Evolutionary conservation across 2,329 filamentous ascomycete genomes (phyloP), one percentile per base, ranked within the genome.

Genomic region (Fusarium chuoi): DNA sequence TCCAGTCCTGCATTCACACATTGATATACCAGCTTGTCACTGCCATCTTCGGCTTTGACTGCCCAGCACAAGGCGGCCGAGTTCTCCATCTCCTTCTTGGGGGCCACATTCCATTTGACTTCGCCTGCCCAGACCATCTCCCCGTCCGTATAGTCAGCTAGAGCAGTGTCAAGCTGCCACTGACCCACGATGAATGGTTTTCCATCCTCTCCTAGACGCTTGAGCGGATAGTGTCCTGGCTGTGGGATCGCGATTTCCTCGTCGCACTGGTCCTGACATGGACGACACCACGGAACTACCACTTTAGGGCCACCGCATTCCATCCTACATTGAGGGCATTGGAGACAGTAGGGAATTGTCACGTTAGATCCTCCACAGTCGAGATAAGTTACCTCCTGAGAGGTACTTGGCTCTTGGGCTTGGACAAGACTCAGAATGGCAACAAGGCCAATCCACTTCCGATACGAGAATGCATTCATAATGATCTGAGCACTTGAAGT

Each of bases 71-170:
- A 33, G 11, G 46, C 46, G 0, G 46, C 46, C 28, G 46, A 49
- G 28, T 49, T 49, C 5, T 49, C 28, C 15, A 0, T 49, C 14
- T 0, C 46, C 28, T 49, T 49, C 28, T 49, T 33, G 6, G 46
- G 46, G 28, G 28, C 46, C 22, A n/a, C 46, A 18, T 33, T 49
- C 46, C 46, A 49, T 10, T 49, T n/a, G 11, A 49, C 46, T 3
- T 33, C 22, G 0, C 46, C 46, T n/a, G 46, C 46, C 46, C 46
- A 49, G 11, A 49, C 22, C 28, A 49, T 33, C 46, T 49, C 46
- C 7, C 2, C 33, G 0, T 49, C 22, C 3, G 22, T 14, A n/a
- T 28, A 18, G 0, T 49, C 28, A 33, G 22, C 7, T 7, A 49
- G 7, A 33, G 46, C 5, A 0, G 28, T 49, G 2, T n/a, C 46